Evolutionary conservation across 2,329 filamentous ascomycete species (phyloP), one percentile per base, ranked within the genome.

Genomic region (Gremmenia infestans): DNA sequence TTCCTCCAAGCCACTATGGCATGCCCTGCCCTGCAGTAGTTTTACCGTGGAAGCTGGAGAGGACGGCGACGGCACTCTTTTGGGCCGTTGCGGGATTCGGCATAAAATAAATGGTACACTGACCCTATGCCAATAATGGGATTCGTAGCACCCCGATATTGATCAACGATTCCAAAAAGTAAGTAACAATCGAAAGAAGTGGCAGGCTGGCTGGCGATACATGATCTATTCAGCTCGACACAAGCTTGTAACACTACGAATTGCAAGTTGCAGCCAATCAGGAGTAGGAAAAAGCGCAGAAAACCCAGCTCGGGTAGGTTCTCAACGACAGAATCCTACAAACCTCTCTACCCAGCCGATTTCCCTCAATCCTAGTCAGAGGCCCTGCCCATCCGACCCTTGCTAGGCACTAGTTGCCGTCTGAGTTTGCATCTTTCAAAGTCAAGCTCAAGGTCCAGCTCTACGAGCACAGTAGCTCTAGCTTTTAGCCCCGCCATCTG

Each of bases 241-340:
- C 42, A 51, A 42, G 43, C 19, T 51, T 45, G 49, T 51, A 25
- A 39, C 32, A 51, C 48, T n/a, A 25, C 19, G n/a, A 40, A 50
- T 17, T 19, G 19, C 48, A 12, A 39, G 14, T 40, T 50, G 48
- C 14, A 49, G 36, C 48, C n/a, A 32, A 28, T 36, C 15, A 35
- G 5, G 19, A 19, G 14, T 9, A n/a, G 3, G 46, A 7, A 15
- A 12, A 36, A 5, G 46, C 51, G 51, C 51, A 23, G 42, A 47
- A 53, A 35, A 48, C 42, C 51, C 51, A 53, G 25, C 25, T n/a
- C 42, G 36, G 12, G 14, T 32, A 32, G 8, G 17, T 40, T 36
- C 19, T 37, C 22, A 47, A 46, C 37, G 12, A 14, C n/a, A 28
- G 19, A 39, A 32, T 19, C 46, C n/a, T 28, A 19, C 52, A 25